These are phyloP conservation scores for Nakazawaea ambrosiae DNA, from an alignment of 805 yeast genomes.

Conservation along the genomic window DNA sequence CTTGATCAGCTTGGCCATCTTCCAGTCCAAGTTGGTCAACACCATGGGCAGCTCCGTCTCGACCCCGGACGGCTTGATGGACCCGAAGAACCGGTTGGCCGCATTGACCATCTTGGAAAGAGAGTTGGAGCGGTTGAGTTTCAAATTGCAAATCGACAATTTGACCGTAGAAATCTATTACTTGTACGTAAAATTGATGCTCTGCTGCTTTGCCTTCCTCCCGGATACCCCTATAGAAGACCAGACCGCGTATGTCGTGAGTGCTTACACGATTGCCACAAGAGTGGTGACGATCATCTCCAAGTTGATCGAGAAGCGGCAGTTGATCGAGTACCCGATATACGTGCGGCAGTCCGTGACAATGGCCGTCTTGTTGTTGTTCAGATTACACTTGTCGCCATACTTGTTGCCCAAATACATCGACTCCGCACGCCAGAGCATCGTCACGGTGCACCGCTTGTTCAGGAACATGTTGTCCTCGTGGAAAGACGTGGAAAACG, in stretches of 20 bases:
- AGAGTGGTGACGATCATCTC: slow-evolving; percentile 74
- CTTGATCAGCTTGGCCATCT: slow-evolving; percentile 65
- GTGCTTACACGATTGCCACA: slow-evolving; percentile 76
- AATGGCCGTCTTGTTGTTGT: slow-evolving; percentile 69
- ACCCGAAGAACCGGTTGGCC: slow-evolving; percentile 75
- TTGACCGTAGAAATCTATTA: slow-evolving; percentile 70
- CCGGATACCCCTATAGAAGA: slow-evolving; percentile 88
- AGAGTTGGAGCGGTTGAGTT: slow-evolving; percentile 68
- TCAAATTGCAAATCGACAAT: slow-evolving; percentile 58
- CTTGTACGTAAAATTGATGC: slow-evolving; percentile 69
- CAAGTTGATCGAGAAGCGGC: slow-evolving; percentile 56
- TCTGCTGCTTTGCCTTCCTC: slow-evolving; percentile 83
- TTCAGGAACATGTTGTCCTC: slow-evolving; percentile 84
- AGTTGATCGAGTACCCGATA: slow-evolving; percentile 78
- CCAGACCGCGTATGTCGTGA: slow-evolving; percentile 76
- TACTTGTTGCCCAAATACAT: slow-evolving; percentile 65
- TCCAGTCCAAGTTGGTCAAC: slow-evolving; percentile 76
- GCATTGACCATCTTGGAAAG: slow-evolving; percentile 70
- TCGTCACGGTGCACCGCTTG: slow-evolving; percentile 85
- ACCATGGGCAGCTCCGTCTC: slow-evolving; percentile 84
- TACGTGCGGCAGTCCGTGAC: slow-evolving; percentile 83
- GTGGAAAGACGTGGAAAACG: slow-evolving; percentile 88
- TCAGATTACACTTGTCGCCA: slow-evolving; percentile 77
- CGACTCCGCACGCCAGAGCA: slow-evolving; percentile 86
- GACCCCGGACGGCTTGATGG: slow-evolving; percentile 84